These are phyloP conservation scores for Sclerotinia glacialis DNA, from an alignment of 2,329 filamentous ascomycete species.

Conservation along the genomic window DNA sequence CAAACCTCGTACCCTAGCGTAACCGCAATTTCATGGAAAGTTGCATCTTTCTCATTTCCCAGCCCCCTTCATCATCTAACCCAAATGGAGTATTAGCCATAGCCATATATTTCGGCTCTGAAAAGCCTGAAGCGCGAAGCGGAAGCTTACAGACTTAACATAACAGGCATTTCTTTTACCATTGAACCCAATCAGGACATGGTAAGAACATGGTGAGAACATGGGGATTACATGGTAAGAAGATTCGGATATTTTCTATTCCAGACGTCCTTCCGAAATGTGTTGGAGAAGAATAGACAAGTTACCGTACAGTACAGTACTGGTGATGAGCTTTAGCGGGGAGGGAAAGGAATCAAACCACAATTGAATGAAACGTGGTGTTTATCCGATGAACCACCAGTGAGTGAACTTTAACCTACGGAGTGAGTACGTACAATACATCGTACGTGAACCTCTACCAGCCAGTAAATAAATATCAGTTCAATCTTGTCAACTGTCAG, in stretches of 20 bases:
- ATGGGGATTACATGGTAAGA: no score
- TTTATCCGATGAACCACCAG: conserved; percentile 4
- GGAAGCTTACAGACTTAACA: conserved; percentile 1
- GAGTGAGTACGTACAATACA: no score
- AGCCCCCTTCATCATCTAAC: background rate
- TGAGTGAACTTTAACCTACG: no score
- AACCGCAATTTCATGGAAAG: conserved; percentile 4
- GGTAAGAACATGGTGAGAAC: background rate
- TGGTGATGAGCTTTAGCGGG: background rate
- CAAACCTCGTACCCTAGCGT: conserved; percentile 1
- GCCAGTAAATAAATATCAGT: background rate
- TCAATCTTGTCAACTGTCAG: background rate
- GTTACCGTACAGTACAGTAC: background rate
- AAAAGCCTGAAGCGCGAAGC: background rate
- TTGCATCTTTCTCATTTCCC: conserved; percentile 12
- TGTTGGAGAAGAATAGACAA: background rate
- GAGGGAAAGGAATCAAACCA: background rate
- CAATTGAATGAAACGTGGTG: background rate
- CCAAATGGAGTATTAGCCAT: background rate
- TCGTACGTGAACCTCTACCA: no score
- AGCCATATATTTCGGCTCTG: background rate
- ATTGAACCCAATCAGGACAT: background rate
- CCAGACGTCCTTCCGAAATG: background rate
- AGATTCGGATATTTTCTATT: background rate
- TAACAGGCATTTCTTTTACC: background rate